Conservation (phyloP, 1,139 yeast genomes). For the Suhomyces bokatorum region DNA sequence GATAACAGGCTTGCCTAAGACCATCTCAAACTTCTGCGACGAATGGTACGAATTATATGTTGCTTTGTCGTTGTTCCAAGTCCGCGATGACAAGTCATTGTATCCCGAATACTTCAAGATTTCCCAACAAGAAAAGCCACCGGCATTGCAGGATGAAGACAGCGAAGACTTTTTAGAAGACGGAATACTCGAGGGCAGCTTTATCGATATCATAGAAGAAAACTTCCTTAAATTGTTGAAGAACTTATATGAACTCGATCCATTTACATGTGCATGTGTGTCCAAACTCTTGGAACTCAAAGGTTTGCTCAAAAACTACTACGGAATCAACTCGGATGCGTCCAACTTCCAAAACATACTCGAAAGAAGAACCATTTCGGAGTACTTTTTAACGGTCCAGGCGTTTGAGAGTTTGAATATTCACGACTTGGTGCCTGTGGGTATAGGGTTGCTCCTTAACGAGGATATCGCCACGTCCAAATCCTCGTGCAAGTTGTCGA, state of each 20-base stretch:
- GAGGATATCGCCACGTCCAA: constrained; percentile 28
- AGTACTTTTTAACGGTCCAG: constrained; percentile 59
- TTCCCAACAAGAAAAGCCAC: constrained; percentile 39
- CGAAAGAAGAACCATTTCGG: constrained; percentile 50
- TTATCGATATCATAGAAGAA: constrained; percentile 59
- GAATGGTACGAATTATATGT: constrained; percentile 75
- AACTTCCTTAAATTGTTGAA: constrained; percentile 61
- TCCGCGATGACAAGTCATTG: constrained; percentile 43
- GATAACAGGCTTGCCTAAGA: constrained; percentile 54
- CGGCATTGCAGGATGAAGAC: constrained; percentile 19
- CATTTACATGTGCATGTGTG: constrained; percentile 66
- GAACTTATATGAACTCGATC: constrained; percentile 60
- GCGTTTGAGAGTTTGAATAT: constrained; percentile 56
- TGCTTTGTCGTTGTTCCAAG: constrained; percentile 62
- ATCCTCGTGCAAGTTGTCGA: constrained; percentile 25
- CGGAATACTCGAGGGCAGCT: constrained; percentile 52
- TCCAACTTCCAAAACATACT: constrained; percentile 16
- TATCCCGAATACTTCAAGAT: constrained; percentile 36
- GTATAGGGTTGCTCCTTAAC: constrained; percentile 54
- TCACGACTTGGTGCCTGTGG: constrained; percentile 61
- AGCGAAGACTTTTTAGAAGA: constrained; percentile 26
- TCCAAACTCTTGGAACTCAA: constrained; percentile 65
- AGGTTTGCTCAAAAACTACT: constrained; percentile 57
- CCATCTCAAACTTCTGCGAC: constrained; percentile 49
- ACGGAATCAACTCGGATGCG: constrained; percentile 20